Evolutionary conservation across 2,329 filamentous ascomycete species (phyloP).

Genomic region (Aspergillus sp.): DNA sequence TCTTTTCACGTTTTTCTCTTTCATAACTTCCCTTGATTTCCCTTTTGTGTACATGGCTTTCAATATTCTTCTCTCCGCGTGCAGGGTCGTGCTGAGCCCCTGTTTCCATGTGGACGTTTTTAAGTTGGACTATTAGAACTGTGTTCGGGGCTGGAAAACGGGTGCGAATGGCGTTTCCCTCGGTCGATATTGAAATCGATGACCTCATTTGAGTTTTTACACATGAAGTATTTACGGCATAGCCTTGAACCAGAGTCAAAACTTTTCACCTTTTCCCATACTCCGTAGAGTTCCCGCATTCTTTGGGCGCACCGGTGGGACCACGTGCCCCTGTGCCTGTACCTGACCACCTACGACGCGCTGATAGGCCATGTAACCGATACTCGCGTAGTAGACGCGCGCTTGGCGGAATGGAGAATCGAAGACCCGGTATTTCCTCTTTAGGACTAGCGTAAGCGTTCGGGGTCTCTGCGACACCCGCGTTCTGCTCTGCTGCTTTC

Average conservation of each 20-base stretch:
- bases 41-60: constrained; percentile 45
- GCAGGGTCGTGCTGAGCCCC: constrained; percentile 23
- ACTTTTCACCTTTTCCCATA: neutral
- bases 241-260: constrained; percentile 18
- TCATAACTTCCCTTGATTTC: constrained; percentile 20
- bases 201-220: constrained; percentile 32
- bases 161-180: constrained; percentile 44
- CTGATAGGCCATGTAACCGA: constrained; percentile 9
- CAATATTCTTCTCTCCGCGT: constrained; percentile 35
- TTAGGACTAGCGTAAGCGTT: constrained; percentile 34
- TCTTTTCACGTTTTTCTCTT: constrained; percentile 7
- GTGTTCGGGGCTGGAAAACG: constrained; percentile 45
- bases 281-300: neutral
- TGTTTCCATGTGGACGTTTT: constrained; percentile 31
- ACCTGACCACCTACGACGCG: constrained; percentile 5
- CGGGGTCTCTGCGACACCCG: constrained; percentile 42
- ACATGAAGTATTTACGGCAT: constrained; percentile 32
- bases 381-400: constrained; percentile 12
- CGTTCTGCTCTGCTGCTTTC: constrained; percentile 29
- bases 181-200: constrained; percentile 31
- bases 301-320: neutral
- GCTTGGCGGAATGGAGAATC: constrained; percentile 29
- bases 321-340: constrained; percentile 6
- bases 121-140: constrained; percentile 43
- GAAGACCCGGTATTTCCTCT: constrained; percentile 27